Conservation (phyloP, 192 early-diverging fungal genomes). For the Podila horticola region DNA sequence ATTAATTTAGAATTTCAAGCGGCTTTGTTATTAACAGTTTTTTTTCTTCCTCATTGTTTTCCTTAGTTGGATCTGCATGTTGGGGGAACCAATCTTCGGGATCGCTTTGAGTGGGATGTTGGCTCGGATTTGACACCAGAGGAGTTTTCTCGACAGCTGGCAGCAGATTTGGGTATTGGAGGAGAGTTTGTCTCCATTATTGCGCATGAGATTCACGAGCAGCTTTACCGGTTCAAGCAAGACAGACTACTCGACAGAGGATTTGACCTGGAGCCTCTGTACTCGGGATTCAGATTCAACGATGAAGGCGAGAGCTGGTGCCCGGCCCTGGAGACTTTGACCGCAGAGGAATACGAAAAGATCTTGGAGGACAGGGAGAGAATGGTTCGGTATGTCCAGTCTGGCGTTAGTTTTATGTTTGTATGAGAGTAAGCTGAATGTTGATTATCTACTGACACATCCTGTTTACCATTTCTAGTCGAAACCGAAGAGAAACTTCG, state of each 20-base stretch:
- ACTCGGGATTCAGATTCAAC: constrained; percentile 54
- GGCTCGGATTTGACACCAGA: constrained; percentile 73
- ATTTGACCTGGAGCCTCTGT: constrained; percentile 54
- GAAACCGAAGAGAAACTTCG: constrained; percentile 52
- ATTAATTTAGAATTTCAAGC: background rate
- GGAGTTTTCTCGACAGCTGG: constrained; percentile 72
- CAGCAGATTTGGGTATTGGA: constrained; percentile 80
- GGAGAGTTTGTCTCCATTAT: constrained; percentile 84
- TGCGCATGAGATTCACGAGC: constrained; percentile 79
- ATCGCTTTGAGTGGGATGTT: constrained; percentile 95
- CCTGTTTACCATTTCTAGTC: constrained; percentile 14
- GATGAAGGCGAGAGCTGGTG: constrained; percentile 64
- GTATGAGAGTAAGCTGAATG: background rate
- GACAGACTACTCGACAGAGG: constrained; percentile 60
- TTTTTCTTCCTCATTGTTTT: background rate
- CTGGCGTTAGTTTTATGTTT: background rate
- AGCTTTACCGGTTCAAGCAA: constrained; percentile 69
- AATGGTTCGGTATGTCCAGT: constrained; percentile 57
- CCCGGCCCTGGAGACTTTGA: constrained; percentile 64
- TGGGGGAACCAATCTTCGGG: constrained; percentile 81
- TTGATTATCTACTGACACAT: background rate
- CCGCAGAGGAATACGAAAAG: constrained; percentile 70
- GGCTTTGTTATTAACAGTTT: constrained; percentile 53
- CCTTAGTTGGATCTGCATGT: constrained; percentile 85
- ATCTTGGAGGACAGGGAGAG: constrained; percentile 65